phyloP scores from a whole-genome alignment of 441 rosid species.

The Raphanus hybrid region DNA sequence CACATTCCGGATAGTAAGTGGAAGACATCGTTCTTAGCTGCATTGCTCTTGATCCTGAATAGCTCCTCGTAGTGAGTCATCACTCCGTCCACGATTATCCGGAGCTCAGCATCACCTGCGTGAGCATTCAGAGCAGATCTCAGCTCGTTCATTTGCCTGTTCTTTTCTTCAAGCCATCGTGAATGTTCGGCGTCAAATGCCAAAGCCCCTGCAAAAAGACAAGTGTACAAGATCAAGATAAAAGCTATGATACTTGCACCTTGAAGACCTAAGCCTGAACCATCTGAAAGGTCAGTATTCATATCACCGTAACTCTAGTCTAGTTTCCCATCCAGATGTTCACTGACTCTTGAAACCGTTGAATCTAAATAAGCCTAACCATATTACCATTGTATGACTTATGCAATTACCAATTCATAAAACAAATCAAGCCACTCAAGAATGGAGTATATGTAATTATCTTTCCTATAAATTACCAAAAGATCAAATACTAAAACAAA shows the following conservation, averaged over 20 bases:
- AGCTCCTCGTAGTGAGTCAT: constrained; percentile 72
- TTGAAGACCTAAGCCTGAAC: neutral
- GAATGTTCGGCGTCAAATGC: constrained; percentile 89
- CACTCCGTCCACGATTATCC: constrained; percentile 69
- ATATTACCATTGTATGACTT: constrained; percentile 20
- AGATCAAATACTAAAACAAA: constrained; percentile 21
- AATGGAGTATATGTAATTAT: neutral
- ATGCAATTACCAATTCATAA: constrained; percentile 9
- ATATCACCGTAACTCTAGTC: no score
- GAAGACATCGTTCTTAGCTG: constrained; percentile 92
- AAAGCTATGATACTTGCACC: neutral
- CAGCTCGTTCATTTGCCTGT: constrained; percentile 70
- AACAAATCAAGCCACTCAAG: neutral
- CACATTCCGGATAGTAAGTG: constrained; percentile 95
- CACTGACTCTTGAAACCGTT: constrained; percentile 13
- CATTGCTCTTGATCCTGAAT: constrained; percentile 74
- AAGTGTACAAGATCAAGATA: neutral
- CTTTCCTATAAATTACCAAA: neutral
- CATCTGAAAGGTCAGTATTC: no score
- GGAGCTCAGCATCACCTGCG: constrained; percentile 85
- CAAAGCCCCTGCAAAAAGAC: constrained; percentile 64
- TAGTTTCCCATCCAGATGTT: neutral
- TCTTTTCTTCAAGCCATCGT: constrained; percentile 89
- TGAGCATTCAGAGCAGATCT: constrained; percentile 87
- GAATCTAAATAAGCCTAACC: neutral